Base-by-base conservation (phyloP, 345 rosid genomes). In the Corymbia maculata region DNA sequence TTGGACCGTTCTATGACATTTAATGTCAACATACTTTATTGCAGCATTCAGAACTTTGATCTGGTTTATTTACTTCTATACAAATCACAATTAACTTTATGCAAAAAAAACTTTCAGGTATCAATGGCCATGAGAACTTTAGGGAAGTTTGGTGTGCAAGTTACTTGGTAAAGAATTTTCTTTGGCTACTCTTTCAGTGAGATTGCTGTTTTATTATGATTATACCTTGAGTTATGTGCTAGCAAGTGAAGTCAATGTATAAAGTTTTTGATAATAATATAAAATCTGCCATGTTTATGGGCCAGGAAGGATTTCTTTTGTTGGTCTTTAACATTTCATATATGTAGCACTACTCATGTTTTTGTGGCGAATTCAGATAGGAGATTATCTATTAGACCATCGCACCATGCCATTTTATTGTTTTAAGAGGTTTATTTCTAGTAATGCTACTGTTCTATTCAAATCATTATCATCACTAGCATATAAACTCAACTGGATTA, bases 121-220 rank as follows among this genome's bases (percentile, higher is more conserved):
- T 97, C 99, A 51, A 96, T 97, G 99, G 99, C 99, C 85, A 92
- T 75, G 93, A 93, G 96, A 91, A 97, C 99, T 89, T 94, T 97
- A 85, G 99, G 99, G 44, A 88, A 91, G 52, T 91, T 93, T 87
- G 99, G 99, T 90, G 98, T 97, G 90, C 99, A 97, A 92, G 89
- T 96, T 92, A 95, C 95, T 75, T 93, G 98, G 99, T 97, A 94
- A 88, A 50, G 22, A 85, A 9, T 84, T 50, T 64, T 42, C 84
- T 75, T 42, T 42, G 82, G 84, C 84, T 19, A 42, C 49, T 19
- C 49, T 9, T 44, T 52, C 47, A 85, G 49, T 55, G 82, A 75
- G 82, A 75, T 21, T 75, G 84, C 28, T 3, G 24, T 21, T 21
- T 42, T 75, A 19, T 42, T 42, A 75, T 10, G 49, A 75, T 75